These are phyloP conservation scores for Colletotrichum gloeosporioides DNA, from an alignment of 2,329 filamentous ascomycete species.

Conservation along the genomic window DNA sequence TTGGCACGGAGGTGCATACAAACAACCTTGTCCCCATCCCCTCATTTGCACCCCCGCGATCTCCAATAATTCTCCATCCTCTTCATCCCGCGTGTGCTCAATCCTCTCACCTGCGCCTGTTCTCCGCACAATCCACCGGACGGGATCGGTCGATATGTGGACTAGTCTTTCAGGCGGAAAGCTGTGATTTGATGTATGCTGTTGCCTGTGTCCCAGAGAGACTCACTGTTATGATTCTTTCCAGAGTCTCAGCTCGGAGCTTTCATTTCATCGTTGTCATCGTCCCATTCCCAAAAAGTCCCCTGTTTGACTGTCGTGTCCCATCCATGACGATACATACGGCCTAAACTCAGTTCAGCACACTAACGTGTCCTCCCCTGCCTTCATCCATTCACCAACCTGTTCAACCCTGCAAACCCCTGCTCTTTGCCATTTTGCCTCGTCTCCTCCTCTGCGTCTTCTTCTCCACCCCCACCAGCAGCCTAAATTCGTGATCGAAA, in stretches of 20 bases:
- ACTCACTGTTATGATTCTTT: not conserved
- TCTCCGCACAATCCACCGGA: conserved; percentile 15
- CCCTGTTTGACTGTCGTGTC: not conserved
- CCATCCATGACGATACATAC: not conserved
- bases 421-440: conserved; percentile 6
- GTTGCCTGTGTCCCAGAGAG: not conserved
- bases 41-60: conserved; percentile 16
- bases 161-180: not conserved
- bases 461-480: conserved; percentile 3
- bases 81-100: not conserved
- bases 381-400: not conserved
- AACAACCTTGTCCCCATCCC: not conserved
- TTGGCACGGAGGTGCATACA: not conserved
- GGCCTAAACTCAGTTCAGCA: conserved; percentile 6
- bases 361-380: not conserved
- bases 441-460: not conserved
- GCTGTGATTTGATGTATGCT: not conserved
- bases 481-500: conserved; percentile 3
- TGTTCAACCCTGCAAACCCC: not conserved
- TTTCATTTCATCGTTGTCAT: not conserved
- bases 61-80: conserved; percentile 13
- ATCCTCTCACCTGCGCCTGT: not conserved
- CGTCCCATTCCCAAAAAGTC: not conserved
- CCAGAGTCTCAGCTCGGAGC: not conserved
- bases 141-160: not conserved